Percentiles rank a stretch among this genome's conserved stretches.
Evolutionary conservation across 163 green algal species (phyloP).

Genomic region (Chlamydomonas reinhardtii): DNA sequence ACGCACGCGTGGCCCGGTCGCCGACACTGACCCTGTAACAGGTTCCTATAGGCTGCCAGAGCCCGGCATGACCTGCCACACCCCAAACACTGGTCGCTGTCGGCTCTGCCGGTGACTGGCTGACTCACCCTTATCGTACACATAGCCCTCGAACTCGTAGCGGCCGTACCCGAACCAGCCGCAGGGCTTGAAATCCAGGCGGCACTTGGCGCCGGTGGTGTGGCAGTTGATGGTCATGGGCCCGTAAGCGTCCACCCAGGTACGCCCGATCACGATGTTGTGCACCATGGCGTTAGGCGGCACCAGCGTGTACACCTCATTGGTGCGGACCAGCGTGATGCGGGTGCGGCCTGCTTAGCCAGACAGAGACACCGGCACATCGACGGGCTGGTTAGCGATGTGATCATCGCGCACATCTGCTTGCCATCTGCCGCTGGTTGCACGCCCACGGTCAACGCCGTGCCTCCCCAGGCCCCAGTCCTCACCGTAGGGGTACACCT

Average conservation of each 20-base stretch:
- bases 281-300: conserved; percentile 93
- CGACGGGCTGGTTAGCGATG: too few relatives aligned
- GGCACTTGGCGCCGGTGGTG: conserved; percentile 79
- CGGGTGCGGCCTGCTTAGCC: conserved; percentile 79
- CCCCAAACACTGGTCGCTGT: too few relatives aligned
- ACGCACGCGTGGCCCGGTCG: too few relatives aligned
- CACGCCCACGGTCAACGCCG: too few relatives aligned
- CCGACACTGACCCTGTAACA: too few relatives aligned
- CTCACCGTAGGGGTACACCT: conserved; percentile 92
- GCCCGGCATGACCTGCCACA: too few relatives aligned
- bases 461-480: not conserved
- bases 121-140: conserved; percentile 64
- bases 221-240: conserved; percentile 86
- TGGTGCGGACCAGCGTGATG: conserved; percentile 83
- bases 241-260: conserved; percentile 92
- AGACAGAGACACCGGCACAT: not conserved
- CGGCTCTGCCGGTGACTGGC: too few relatives aligned
- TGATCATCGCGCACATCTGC: too few relatives aligned
- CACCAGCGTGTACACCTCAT: conserved; percentile 90
- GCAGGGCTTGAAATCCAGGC: conserved; percentile 91
- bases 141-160: conserved; percentile 80
- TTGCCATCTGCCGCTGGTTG: too few relatives aligned
- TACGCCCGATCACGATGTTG: conserved; percentile 93
- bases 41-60: too few relatives aligned
- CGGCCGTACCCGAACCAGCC: conserved; percentile 88